A percentile compares a stretch with the other conserved stretches of the same genome.
phyloP scores from a whole-genome alignment of 1,139 yeast genomes.

The Saccharomyces uvarum region DNA sequence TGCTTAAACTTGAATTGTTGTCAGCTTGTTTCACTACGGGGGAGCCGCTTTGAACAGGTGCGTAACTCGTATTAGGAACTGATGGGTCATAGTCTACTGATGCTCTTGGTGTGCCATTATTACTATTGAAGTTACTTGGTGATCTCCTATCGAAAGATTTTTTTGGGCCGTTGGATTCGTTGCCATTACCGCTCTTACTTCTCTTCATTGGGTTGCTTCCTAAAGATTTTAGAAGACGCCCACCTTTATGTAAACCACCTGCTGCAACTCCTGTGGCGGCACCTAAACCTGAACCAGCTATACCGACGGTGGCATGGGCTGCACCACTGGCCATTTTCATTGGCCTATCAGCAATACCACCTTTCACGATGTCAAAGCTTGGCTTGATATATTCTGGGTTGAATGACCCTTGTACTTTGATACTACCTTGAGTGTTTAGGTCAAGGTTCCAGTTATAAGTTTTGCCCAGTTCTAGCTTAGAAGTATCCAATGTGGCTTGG shows the following conservation, averaged over 20 bases:
- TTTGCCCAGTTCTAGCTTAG: constrained; percentile 40
- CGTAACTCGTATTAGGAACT: constrained; percentile 26
- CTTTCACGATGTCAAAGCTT: constrained; percentile 39
- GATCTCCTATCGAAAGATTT: constrained; percentile 3
- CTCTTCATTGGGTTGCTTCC: constrained; percentile 8
- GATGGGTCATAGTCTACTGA: constrained; percentile 25
- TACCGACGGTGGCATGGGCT: constrained; percentile 35
- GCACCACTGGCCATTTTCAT: constrained; percentile 42
- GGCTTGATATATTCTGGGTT: constrained; percentile 65
- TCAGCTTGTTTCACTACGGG: constrained; percentile 7
- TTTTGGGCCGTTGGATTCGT: neutral
- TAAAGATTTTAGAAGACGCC: constrained; percentile 31
- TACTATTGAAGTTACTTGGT: constrained; percentile 1
- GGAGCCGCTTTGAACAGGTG: constrained; percentile 17
- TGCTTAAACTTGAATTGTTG: neutral
- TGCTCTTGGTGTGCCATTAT: constrained; percentile 7
- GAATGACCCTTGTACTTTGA: constrained; percentile 48
- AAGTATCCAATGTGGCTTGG: constrained; percentile 42
- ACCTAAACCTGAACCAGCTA: constrained; percentile 27
- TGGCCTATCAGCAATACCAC: constrained; percentile 41
- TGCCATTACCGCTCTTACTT: neutral
- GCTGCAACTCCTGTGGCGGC: constrained; percentile 34
- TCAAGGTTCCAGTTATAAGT: constrained; percentile 42
- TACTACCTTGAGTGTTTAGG: constrained; percentile 55
- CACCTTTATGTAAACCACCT: constrained; percentile 41